A percentile compares a stretch with the other conserved stretches of the same genome.
These are phyloP conservation scores for Talaromyces proteolyticus DNA, from an alignment of 495 filamentous ascomycete species.

Conservation along the genomic window DNA sequence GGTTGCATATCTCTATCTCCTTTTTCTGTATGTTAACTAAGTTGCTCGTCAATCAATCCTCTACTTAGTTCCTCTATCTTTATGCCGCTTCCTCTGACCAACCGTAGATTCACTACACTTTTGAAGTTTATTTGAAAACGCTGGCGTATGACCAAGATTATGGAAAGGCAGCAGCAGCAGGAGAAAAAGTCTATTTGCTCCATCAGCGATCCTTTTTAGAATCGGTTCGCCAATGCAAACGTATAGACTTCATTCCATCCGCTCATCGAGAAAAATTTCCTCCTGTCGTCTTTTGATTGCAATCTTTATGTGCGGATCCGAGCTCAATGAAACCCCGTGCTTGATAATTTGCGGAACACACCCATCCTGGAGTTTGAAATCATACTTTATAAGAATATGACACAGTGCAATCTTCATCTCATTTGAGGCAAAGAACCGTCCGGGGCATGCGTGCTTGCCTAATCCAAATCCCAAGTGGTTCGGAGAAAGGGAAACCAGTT, in stretches of 20 bases:
- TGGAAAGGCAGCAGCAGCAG: no score
- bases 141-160: no score
- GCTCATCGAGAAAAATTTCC: no score
- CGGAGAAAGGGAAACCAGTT: conserved; percentile 37
- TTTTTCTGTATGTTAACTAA: background rate
- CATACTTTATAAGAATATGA: conserved; percentile 11
- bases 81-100: background rate
- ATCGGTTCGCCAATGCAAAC: no score
- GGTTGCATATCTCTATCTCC: background rate
- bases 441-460: conserved; percentile 49
- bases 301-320: no score
- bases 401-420: conserved; percentile 37
- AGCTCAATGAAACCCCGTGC: no score
- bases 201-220: no score
- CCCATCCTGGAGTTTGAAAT: conserved; percentile 8
- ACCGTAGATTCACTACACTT: background rate
- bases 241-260: no score
- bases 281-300: no score
- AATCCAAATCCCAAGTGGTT: conserved; percentile 40
- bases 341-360: no score
- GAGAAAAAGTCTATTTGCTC: no score
- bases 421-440: conserved; percentile 45
- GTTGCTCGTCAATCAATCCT: background rate
- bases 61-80: background rate
- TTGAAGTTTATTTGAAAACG: no score